These are phyloP conservation scores for Eucalyptus urophylla DNA, from an alignment of 345 rosid genomes.

Conservation along the genomic window DNA sequence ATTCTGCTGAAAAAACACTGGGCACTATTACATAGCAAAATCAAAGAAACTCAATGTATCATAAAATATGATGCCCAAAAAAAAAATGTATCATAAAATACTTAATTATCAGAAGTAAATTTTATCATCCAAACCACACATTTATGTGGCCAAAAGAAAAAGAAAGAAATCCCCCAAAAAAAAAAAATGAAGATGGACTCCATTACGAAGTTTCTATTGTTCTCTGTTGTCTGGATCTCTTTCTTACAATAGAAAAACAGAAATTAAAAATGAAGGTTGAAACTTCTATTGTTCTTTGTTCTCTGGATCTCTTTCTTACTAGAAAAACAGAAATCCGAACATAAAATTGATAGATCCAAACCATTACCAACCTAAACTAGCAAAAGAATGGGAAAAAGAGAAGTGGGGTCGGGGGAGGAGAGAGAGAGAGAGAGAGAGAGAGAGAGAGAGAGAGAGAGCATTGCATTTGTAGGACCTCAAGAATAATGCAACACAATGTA, in stretches of 20 bases:
- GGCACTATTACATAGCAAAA: not conserved
- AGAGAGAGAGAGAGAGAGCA: not conserved
- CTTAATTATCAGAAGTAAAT: not conserved
- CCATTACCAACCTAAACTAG: not conserved
- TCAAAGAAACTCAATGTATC: not conserved
- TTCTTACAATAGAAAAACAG: not conserved
- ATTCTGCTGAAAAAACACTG: not conserved
- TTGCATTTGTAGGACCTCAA: not conserved
- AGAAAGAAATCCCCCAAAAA: not conserved
- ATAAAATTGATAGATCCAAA: not conserved
- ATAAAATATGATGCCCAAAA: not conserved
- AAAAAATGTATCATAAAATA: not conserved
- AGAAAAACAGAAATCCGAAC: not conserved
- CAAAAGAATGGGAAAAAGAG: not conserved
- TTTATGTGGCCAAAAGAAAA: not conserved
- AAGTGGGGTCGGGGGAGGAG: not conserved
- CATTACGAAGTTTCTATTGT: not conserved
- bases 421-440: not conserved
- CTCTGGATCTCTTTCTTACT: not conserved
- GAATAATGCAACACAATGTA: not conserved
- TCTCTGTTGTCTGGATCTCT: not conserved
- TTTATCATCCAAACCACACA: not conserved
- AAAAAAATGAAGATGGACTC: not conserved
- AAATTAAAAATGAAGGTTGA: not conserved
- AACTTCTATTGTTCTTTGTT: not conserved